Evolutionary conservation across 2,329 filamentous ascomycete species (phyloP), one percentile per base, ranked within the genome.

Genomic region (Colletotrichum spaethianum): DNA sequence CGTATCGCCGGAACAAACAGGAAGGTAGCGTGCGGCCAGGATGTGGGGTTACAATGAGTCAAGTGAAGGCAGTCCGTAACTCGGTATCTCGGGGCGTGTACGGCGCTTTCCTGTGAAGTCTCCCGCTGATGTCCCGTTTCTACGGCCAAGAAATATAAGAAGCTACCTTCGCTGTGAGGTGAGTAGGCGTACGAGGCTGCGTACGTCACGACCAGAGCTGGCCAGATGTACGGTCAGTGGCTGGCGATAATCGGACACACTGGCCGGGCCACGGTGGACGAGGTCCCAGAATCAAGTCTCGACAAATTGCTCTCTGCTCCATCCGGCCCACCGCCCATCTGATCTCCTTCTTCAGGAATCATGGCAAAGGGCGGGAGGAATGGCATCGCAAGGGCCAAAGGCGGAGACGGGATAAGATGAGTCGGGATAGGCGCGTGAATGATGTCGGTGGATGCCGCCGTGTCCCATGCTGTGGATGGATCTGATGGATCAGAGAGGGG

Each of bases 1-100:
- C 26, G 55, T 61, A 60, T 53, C 28, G 46, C 33, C 46, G 26
- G 33, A 23, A 52, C 23, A 65, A 18, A 31, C 53, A 48, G 56
- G 28, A 36, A 26, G 33, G 56, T 31, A 56, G 57, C 44, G 56
- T 42, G 63, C 67, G 48, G 40, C 55, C 55, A 28, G 46, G 55
- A 48, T 60, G 67, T 67, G 67, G 63, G 67, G 63, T 63, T 56
- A n/a, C 26, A 52, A 63, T 62, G 63, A 70, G 67, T 67, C 46
- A 63, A n/a, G n/a, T n/a, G n/a, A 70, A 60, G 28, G 18, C 16
- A 62, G 42, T 61, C 62, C 63, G 48, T 70, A 67, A 62, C 46
- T 48, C 46, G 14, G 38, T 28, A 64, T 61, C 16, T 28, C 44
- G 44, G 16, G 31, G 53, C 46, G 53, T 60, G 52, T 57, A 46